These are phyloP conservation scores for Nepenthes mirabilis DNA, from an alignment of 148 eudicot species.

Conservation along the genomic window DNA sequence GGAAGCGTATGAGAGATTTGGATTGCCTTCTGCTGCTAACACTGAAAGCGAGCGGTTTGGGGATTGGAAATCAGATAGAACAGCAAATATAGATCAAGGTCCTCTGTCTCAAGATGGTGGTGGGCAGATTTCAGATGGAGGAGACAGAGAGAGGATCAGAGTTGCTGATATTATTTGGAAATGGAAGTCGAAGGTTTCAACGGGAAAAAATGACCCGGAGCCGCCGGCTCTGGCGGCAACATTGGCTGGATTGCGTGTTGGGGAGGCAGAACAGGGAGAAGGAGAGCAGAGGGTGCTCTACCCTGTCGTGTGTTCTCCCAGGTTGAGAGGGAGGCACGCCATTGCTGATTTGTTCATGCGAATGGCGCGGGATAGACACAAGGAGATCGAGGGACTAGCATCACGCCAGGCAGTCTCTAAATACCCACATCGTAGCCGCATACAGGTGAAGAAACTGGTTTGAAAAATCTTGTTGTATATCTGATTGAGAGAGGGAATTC, in stretches of 20 bases:
- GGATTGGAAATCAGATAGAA: slow-evolving; percentile 21
- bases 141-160: slow-evolving; percentile 31
- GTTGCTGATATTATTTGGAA: slow-evolving; percentile 56
- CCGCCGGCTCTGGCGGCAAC: slow-evolving; percentile 6
- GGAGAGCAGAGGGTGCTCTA: neutral
- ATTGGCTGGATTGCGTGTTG: slow-evolving; percentile 12
- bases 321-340: slow-evolving; percentile 64
- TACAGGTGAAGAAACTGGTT: slow-evolving; percentile 42
- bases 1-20: neutral
- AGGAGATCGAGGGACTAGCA: slow-evolving; percentile 36
- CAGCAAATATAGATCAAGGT: neutral
- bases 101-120: neutral
- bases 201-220: slow-evolving; percentile 8
- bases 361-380: slow-evolving; percentile 35
- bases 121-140: slow-evolving; percentile 4
- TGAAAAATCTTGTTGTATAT: neutral
- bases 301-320: slow-evolving; percentile 28
- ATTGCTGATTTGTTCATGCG: slow-evolving; percentile 28
- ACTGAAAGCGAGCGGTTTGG: slow-evolving; percentile 7
- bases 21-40: neutral
- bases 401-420: slow-evolving; percentile 36
- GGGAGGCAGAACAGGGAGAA: slow-evolving; percentile 6
- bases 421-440: slow-evolving; percentile 57
- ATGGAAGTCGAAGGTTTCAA: slow-evolving; percentile 6
- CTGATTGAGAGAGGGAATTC: neutral